These are phyloP conservation scores for Paecilomyces niveus DNA, from an alignment of 2,329 filamentous ascomycete genomes.

Conservation along the genomic window DNA sequence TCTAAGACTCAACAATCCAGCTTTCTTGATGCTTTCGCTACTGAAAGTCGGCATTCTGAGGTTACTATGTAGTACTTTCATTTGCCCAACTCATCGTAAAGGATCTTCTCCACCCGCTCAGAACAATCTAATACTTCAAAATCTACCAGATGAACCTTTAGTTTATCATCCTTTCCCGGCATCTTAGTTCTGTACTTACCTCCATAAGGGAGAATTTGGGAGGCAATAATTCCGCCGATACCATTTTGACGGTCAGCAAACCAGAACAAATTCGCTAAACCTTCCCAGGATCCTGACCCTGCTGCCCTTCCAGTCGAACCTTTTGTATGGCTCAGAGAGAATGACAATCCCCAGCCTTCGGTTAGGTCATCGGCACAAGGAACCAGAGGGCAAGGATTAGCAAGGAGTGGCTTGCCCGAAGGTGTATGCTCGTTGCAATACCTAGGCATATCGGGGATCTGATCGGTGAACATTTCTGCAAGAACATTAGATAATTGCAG, in stretches of 20 bases:
- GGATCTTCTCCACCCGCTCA: not conserved
- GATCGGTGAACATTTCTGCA: conserved; percentile 52
- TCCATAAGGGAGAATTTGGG: conserved; percentile 46
- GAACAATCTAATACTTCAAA: not conserved
- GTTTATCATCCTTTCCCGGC: not conserved
- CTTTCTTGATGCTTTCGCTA: too few relatives aligned
- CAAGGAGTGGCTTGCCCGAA: conserved; percentile 43
- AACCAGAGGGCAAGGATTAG: conserved; percentile 49
- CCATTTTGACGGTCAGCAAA: conserved; percentile 53
- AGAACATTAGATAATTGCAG: not conserved
- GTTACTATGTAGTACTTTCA: not conserved
- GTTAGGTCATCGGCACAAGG: conserved; percentile 40
- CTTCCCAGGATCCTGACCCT: conserved; percentile 50
- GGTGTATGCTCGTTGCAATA: conserved; percentile 43
- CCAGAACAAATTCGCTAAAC: conserved; percentile 52
- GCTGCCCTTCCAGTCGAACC: not conserved
- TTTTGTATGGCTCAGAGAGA: conserved; percentile 16
- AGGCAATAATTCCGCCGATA: conserved; percentile 45
- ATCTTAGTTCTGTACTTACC: conserved; percentile 3
- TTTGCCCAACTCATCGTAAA: not conserved
- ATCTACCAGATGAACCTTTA: not conserved
- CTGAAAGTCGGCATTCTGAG: too few relatives aligned
- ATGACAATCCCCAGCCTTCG: conserved; percentile 60
- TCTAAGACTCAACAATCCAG: too few relatives aligned
- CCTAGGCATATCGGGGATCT: conserved; percentile 50